Evolutionary conservation across 805 yeast species (phyloP), one percentile per base, ranked within the genome.

Genomic region (Lachancea lanzarotensis): DNA sequence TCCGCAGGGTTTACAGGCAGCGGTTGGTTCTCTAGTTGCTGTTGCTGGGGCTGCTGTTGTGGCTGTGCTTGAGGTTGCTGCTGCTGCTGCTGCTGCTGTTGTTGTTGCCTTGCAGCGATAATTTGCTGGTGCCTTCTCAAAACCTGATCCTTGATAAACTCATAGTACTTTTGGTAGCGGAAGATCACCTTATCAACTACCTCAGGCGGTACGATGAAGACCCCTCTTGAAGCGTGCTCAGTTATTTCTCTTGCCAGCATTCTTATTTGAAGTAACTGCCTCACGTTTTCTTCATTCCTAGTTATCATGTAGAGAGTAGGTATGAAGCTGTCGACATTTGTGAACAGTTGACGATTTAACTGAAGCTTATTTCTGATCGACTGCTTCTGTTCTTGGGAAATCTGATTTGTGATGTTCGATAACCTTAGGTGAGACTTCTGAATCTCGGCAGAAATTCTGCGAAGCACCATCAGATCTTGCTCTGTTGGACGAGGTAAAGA

Each of bases 231-330:
- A 52, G 87, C 69, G 38, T 76, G 80, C 42, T 86, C 93, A 52
- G 82, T 66, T 48, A 87, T 84, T 58, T 82, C 84, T 56, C 79
- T 82, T 36, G 86, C 79, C 82, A 87, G 82, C 48, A 79, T 74
- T 63, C 87, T 81, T 72, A 85, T 78, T 59, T 84, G 90, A 48
- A 89, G 73, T 47, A 89, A 74, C 52, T 85, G 76, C 55, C 78
- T 80, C 1, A 95, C 83, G 9, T 86, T 90, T 40, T 81, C 85
- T 40, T 73, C 75, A 60, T 84, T 84, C 54, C 82, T 79, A 1
- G 95, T 84, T 48, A 86, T 70, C 47, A 83, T 75, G 57, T 77
- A 88, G 55, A 85, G 86, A 57, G 84, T 81, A 31, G 95, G 88
- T 34, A 86, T 78, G 35, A 88, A 71, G 48, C 82, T 82, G 58